Evolutionary conservation across 1,284 basidiomycete species (phyloP).

Genomic region (Cryptococcus sp.): DNA sequence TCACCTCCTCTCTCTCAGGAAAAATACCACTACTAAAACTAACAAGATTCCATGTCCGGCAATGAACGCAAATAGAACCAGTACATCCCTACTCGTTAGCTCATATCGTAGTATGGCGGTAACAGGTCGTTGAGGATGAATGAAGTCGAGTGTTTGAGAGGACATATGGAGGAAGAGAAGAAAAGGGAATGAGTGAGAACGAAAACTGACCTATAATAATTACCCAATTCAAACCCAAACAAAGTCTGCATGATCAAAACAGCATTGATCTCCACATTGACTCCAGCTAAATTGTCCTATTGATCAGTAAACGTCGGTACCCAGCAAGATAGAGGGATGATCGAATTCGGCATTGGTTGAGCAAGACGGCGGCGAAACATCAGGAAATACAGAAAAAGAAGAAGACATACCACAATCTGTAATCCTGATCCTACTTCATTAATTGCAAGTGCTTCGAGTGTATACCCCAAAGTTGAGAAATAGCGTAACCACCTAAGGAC

Average conservation of each 20-base stretch:
- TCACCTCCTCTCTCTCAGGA: constrained; percentile 65
- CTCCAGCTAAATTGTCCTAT: constrained; percentile 69
- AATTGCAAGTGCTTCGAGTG: constrained; percentile 74
- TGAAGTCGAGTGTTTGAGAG: too few species aligned
- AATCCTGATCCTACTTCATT: constrained; percentile 84
- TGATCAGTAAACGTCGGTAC: neutral
- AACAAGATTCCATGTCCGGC: constrained; percentile 67
- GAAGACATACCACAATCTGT: constrained; percentile 56
- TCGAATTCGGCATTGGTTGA: too few species aligned
- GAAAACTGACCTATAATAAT: constrained; percentile 61
- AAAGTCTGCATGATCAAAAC: constrained; percentile 70
- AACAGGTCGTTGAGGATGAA: too few species aligned
- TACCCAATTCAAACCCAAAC: constrained; percentile 71
- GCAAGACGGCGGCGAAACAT: neutral
- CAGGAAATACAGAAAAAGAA: neutral
- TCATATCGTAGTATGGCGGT: neutral
- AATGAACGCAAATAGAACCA: constrained; percentile 78
- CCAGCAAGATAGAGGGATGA: neutral
- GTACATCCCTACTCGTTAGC: constrained; percentile 57
- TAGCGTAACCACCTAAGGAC: constrained; percentile 84
- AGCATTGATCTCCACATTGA: constrained; percentile 72
- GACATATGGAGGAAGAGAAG: too few species aligned
- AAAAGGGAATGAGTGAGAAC: neutral
- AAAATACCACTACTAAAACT: constrained; percentile 66
- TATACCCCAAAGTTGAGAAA: constrained; percentile 52